phyloP scores from a whole-genome alignment of 208 protist species.

The Leishmania guyanensis region DNA sequence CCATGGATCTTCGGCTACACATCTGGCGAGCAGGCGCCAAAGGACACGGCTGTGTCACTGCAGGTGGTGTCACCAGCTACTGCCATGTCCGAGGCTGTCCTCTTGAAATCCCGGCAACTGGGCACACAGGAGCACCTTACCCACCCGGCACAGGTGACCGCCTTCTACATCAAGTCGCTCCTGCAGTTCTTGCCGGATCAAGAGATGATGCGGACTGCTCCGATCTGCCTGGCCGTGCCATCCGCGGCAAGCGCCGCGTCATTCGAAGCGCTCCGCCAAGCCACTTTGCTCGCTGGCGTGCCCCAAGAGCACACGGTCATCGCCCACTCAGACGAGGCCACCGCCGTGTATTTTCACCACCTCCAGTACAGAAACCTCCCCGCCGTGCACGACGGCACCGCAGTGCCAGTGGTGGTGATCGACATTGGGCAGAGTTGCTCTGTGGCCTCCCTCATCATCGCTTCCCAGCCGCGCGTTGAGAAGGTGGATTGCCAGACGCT shows the following conservation, averaged over 20 bases:
- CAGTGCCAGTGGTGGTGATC: constrained; percentile 53
- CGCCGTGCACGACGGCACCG: constrained; percentile 11
- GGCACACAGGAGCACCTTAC: constrained; percentile 27
- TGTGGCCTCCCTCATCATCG: constrained; percentile 35
- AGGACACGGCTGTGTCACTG: constrained; percentile 16
- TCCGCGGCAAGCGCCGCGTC: constrained; percentile 22
- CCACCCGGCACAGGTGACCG: constrained; percentile 51
- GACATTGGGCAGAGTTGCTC: constrained; percentile 65
- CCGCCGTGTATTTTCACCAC: constrained; percentile 70
- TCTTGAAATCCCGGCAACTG: constrained; percentile 14
- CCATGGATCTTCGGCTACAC: constrained; percentile 49
- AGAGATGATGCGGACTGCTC: constrained; percentile 15
- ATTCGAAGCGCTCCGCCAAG: constrained; percentile 52
- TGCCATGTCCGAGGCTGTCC: constrained; percentile 23
- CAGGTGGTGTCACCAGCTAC: constrained; percentile 21
- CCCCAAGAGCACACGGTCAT: constrained; percentile 43
- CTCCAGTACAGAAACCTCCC: constrained; percentile 51
- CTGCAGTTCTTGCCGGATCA: constrained; percentile 41
- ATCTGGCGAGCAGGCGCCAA: constrained; percentile 16
- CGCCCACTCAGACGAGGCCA: constrained; percentile 49
- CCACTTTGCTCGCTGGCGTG: constrained; percentile 58
- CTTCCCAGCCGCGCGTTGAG: constrained; percentile 34
- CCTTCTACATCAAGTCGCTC: constrained; percentile 67
- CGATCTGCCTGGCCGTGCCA: constrained; percentile 38
- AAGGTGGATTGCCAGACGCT: constrained; percentile 44